A percentile compares a stretch with the other conserved stretches of the same genome.
Evolutionary conservation across 1,284 basidiomycete genomes (phyloP).

Genomic region (Ustilago nuda): DNA sequence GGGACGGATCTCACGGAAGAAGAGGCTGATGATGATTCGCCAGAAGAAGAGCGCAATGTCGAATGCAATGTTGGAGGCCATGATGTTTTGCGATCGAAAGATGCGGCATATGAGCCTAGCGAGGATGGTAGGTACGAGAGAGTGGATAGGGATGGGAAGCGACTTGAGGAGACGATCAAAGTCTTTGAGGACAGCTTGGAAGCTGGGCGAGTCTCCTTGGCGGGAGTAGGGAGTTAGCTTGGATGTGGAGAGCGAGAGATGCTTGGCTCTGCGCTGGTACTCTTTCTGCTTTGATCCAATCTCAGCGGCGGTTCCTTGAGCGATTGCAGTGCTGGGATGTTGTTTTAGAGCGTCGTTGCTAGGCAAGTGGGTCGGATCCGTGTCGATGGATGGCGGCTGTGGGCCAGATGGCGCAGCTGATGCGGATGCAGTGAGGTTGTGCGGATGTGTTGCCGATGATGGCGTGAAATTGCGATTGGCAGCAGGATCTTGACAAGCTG

Average conservation of each 20-base stretch:
- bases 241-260: slow-evolving; percentile 33
- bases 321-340: slow-evolving; percentile 33
- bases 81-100: slow-evolving; percentile 55
- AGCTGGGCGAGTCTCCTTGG: slow-evolving; percentile 41
- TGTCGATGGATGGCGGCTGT: slow-evolving; percentile 28
- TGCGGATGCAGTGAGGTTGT: neutral
- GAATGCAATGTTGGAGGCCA: slow-evolving; percentile 68
- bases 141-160: slow-evolving; percentile 61
- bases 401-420: slow-evolving; percentile 5
- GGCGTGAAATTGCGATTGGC: neutral
- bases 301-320: slow-evolving; percentile 38
- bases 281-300: slow-evolving; percentile 40
- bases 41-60: slow-evolving; percentile 71
- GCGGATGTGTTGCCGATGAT: slow-evolving; percentile 13
- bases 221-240: slow-evolving; percentile 39
- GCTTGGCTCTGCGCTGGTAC: slow-evolving; percentile 43
- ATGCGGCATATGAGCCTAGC: slow-evolving; percentile 55
- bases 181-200: slow-evolving; percentile 51
- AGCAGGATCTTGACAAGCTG: slow-evolving; percentile 31
- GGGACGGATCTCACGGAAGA: slow-evolving; percentile 96
- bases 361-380: slow-evolving; percentile 24
- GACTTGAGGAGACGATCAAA: slow-evolving; percentile 55
- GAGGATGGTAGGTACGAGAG: slow-evolving; percentile 55
- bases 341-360: slow-evolving; percentile 35
- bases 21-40: slow-evolving; percentile 89